A percentile compares a stretch with the other conserved stretches of the same genome.
Evolutionary conservation across 148 eudicot species (phyloP).

Genomic region (Rhododendron kiyosumense): DNA sequence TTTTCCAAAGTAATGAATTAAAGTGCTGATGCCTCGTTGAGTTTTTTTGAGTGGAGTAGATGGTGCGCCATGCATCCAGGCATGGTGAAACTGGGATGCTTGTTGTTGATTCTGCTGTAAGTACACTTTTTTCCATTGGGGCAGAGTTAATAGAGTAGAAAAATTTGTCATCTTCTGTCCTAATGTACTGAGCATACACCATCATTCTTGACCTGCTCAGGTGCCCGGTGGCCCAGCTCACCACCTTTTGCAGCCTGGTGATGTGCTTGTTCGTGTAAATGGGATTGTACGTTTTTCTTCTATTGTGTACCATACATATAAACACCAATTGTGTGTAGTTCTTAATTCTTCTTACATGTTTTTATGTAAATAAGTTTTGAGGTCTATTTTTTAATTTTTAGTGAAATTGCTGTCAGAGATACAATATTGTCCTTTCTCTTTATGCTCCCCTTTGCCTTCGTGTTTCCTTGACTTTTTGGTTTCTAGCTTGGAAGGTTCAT

Average conservation of each 20-base stretch:
- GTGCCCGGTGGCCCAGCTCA: conserved; percentile 99
- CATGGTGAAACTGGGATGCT: conserved; percentile 96
- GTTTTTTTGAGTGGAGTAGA: conserved; percentile 40
- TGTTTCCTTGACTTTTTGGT: not conserved
- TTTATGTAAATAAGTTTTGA: not conserved
- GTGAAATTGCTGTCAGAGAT: not conserved
- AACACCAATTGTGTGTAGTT: not conserved
- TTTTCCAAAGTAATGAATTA: not conserved
- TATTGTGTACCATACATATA: not conserved
- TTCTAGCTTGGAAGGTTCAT: not conserved
- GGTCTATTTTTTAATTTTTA: not conserved
- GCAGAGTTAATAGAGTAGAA: not conserved
- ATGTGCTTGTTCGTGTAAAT: conserved; percentile 83
- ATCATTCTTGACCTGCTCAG: conserved; percentile 35
- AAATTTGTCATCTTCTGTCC: not conserved
- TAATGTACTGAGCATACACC: not conserved
- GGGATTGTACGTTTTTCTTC: conserved; percentile 51
- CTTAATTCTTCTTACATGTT: not conserved
- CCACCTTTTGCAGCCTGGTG: conserved; percentile 88
- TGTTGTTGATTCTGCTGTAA: conserved; percentile 93
- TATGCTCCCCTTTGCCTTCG: not conserved
- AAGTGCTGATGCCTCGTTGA: not conserved
- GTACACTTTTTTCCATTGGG: conserved; percentile 21
- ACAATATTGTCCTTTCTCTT: not conserved
- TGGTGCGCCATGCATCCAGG: conserved; percentile 84